Base-by-base conservation (phyloP, 1,139 yeast species). In the Pneumocystis carinii region DNA sequence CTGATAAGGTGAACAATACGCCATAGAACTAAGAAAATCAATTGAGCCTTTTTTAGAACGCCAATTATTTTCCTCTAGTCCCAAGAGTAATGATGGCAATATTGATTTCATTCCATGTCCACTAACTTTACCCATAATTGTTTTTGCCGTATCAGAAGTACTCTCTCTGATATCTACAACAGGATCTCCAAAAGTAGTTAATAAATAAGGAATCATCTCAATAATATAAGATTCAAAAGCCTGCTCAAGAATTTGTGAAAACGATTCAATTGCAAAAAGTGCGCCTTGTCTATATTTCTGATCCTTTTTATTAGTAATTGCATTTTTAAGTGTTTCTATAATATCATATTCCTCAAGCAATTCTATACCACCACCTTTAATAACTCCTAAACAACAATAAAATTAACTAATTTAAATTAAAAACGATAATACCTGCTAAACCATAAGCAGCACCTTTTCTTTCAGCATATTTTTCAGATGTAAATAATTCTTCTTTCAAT, bases 391-490 rank as follows among this genome's bases (percentile, higher is more conserved):
- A 48, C 24, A 48, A 48, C 14, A 24, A 42, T 42, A 15, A 37
- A 37, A 12, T 24, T 24, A 12, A 24, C 14, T 48, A 19, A 24
- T 48, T 7, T 19, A 24, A 24, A 48, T 24, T 12, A 19, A 24
- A 19, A 48, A 48, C 14, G 24, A 24, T 48, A n/a, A 48, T 75
- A 67, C 98, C 98, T 10, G 97, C 87, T 69, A 92, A 81, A 74
- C 97, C 98, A 75, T 87, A 90, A 0, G 98, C 97, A 0, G 96
- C 94, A 71, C 98, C 99, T 69, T 92, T 82, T 72, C 96, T 82
- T 17, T 80, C 77, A 0, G 85, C 83, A 60, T 79, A 73, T 1
- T 78, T 74, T 27, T 78, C 76, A 8, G 80, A 79, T 4, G 77
- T 77, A 24, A 86, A 83, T 42, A 90, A 76, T 68, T 80, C 82